Evolutionary conservation across 768 basidiomycete genomes (phyloP).

Genomic region (Rhodosporidiobolus sp.): DNA sequence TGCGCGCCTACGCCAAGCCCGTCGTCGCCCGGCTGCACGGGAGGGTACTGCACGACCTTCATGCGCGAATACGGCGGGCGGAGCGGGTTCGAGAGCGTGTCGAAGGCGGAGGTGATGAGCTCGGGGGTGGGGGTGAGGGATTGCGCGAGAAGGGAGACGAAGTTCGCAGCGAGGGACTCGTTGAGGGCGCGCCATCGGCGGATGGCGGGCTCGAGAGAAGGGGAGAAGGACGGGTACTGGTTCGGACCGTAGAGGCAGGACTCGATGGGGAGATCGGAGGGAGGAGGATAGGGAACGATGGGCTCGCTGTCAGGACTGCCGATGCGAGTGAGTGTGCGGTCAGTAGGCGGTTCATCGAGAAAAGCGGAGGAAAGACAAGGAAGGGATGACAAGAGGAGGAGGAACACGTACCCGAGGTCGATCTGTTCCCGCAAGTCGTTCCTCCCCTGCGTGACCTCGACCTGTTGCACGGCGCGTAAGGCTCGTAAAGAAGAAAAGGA

Average conservation of each 20-base stretch:
- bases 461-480: too few relatives aligned
- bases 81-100: background rate
- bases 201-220: conserved; percentile 15
- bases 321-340: too few relatives aligned
- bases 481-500: too few relatives aligned
- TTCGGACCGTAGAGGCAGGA: conserved; percentile 28
- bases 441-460: conserved; percentile 14
- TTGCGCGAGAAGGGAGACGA: conserved; percentile 13
- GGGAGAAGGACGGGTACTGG: conserved; percentile 20
- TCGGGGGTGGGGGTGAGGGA: conserved; percentile 10
- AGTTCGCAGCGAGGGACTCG: background rate
- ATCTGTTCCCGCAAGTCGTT: conserved; percentile 31
- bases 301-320: conserved; percentile 4
- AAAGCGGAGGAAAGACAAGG: background rate
- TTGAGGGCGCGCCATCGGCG: background rate
- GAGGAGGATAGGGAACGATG: conserved; percentile 13
- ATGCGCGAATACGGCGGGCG: conserved; percentile 19
- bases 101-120: conserved; percentile 2
- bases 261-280: conserved; percentile 1
- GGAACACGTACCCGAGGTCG: conserved; percentile 24
- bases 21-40: background rate
- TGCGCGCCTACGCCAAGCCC: conserved; percentile 28
- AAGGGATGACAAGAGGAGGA: background rate
- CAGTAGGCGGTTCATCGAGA: background rate
- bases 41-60: conserved; percentile 30